Evolutionary conservation across 345 rosid species (phyloP).

Genomic region (Brassica carinata): DNA sequence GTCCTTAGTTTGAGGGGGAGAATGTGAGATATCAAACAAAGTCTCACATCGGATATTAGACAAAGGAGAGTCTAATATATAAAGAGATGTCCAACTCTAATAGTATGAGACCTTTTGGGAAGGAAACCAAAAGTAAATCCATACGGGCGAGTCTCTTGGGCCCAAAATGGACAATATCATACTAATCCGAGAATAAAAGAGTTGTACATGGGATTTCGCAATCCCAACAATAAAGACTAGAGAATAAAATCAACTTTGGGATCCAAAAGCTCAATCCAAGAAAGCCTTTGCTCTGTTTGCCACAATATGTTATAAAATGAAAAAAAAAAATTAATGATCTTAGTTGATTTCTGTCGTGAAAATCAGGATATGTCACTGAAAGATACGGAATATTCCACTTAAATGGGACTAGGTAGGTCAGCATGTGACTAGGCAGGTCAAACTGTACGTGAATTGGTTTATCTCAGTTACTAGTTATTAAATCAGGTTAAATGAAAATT

Average conservation of each 20-base stretch:
- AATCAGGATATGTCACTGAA: neutral
- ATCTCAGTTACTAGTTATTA: neutral
- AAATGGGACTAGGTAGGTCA: neutral
- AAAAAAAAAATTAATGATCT: neutral
- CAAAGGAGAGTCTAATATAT: too few species aligned
- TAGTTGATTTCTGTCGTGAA: neutral
- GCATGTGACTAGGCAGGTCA: conserved; percentile 18
- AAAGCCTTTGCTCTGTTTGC: neutral
- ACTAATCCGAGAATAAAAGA: too few species aligned
- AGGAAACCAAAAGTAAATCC: too few species aligned
- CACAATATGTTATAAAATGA: neutral
- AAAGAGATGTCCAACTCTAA: too few species aligned
- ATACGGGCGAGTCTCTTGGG: too few species aligned
- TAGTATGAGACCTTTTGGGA: too few species aligned
- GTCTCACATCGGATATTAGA: too few species aligned
- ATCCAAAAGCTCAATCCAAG: conserved; percentile 4
- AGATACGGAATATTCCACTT: conserved; percentile 5
- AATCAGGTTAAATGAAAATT: neutral
- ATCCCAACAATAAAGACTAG: neutral
- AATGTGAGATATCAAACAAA: too few species aligned
- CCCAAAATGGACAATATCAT: too few species aligned
- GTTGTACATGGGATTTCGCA: too few species aligned
- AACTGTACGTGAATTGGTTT: neutral
- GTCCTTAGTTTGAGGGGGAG: too few species aligned
- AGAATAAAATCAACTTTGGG: conserved; percentile 1